Conservation (phyloP, 148 eudicot species). For the Heliamphora exappendiculata region DNA sequence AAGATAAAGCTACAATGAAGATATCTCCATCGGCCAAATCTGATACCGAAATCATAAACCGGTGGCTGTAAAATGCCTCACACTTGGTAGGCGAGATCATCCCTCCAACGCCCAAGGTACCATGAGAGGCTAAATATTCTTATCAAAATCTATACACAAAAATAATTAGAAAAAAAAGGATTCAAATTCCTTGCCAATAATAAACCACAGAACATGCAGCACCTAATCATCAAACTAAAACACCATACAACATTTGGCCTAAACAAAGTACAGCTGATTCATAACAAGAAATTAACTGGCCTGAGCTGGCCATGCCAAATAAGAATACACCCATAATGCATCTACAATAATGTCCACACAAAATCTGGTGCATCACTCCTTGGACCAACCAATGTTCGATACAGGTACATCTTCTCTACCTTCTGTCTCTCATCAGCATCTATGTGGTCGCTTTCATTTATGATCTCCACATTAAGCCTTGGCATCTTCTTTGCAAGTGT, state of each 20-base stretch:
- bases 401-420: conserved; percentile 71
- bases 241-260: background rate
- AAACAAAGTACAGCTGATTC: conserved; percentile 11
- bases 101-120: background rate
- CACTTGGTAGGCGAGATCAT: background rate
- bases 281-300: conserved; percentile 9
- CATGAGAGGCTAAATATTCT: background rate
- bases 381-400: conserved; percentile 67
- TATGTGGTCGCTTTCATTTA: conserved; percentile 43
- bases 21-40: background rate
- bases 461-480: conserved; percentile 70
- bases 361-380: conserved; percentile 63
- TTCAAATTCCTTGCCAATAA: background rate
- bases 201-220: background rate
- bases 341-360: conserved; percentile 46
- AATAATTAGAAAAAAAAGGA: too few relatives aligned
- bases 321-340: background rate
- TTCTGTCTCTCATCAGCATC: conserved; percentile 44
- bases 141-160: background rate
- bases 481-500: conserved; percentile 65
- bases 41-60: background rate
- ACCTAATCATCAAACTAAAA: background rate
- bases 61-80: background rate
- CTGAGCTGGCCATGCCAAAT: background rate
- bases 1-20: too few relatives aligned